Percentiles rank a stretch among this genome's conserved stretches.
These are phyloP conservation scores for Arabidopsis thaliana DNA, from an alignment of 345 rosid genomes.

Conservation along the genomic window TAIR10.1 NC_003071.7:15559501-15560000, in stretches of 20 bases:
- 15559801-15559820: constrained; percentile 70
- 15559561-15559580: too few species aligned
- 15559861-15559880: constrained; percentile 86
- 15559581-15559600: too few species aligned
- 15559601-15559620: not conserved
- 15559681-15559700: not conserved
- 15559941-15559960: constrained; percentile 60
- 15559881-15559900: constrained; percentile 73
- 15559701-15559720: not conserved
- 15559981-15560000: constrained; percentile 48
- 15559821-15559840: constrained; percentile 71
- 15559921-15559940: constrained; percentile 89
- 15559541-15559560: too few species aligned
- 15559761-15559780: not conserved
- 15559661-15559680: not conserved
- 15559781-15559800: not conserved
- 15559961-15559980: constrained; percentile 60
- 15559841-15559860: constrained; percentile 72
- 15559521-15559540: not conserved
- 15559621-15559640: not conserved
- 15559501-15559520: not conserved
- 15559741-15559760: not conserved
- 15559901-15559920: constrained; percentile 76
- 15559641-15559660: not conserved
- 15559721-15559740: not conserved